Percentiles rank a stretch among this genome's conserved stretches.
phyloP scores from a whole-genome alignment of 139 green algal genomes.

The Deuterostichococcus epilithicus region DNA sequence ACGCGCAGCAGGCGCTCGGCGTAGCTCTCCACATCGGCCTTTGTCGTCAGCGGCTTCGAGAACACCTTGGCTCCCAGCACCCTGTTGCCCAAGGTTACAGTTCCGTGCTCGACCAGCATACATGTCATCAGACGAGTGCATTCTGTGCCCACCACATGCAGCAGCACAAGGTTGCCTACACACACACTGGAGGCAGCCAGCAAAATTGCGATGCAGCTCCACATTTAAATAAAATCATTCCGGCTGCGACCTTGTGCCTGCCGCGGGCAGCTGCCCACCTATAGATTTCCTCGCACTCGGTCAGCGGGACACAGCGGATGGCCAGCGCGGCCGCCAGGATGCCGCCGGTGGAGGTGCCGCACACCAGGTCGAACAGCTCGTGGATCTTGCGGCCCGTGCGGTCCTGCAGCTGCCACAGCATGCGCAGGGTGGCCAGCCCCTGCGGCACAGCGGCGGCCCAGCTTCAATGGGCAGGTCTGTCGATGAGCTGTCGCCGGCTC shows the following conservation, averaged over 20 bases:
- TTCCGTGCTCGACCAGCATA: too few relatives aligned
- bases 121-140: background rate
- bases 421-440: slow-evolving; percentile 70
- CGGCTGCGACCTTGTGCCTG: background rate
- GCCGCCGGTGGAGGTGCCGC: slow-evolving; percentile 81
- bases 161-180: too few relatives aligned
- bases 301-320: slow-evolving; percentile 62
- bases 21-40: slow-evolving; percentile 42
- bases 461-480: too few relatives aligned
- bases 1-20: slow-evolving; percentile 57
- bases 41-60: slow-evolving; percentile 24
- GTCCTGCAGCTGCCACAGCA: slow-evolving; percentile 71
- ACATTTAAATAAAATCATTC: background rate
- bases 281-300: slow-evolving; percentile 86
- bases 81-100: slow-evolving; percentile 8
- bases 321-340: slow-evolving; percentile 81
- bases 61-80: slow-evolving; percentile 60
- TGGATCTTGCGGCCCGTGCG: slow-evolving; percentile 56
- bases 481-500: too few relatives aligned
- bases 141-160: too few relatives aligned
- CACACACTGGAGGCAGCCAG: background rate
- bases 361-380: slow-evolving; percentile 89
- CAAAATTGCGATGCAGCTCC: too few relatives aligned
- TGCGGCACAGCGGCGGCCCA: too few relatives aligned
- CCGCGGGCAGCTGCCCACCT: slow-evolving; percentile 51